Conservation (phyloP, 257 asterid species). For the Solanum tarapatanum region DNA sequence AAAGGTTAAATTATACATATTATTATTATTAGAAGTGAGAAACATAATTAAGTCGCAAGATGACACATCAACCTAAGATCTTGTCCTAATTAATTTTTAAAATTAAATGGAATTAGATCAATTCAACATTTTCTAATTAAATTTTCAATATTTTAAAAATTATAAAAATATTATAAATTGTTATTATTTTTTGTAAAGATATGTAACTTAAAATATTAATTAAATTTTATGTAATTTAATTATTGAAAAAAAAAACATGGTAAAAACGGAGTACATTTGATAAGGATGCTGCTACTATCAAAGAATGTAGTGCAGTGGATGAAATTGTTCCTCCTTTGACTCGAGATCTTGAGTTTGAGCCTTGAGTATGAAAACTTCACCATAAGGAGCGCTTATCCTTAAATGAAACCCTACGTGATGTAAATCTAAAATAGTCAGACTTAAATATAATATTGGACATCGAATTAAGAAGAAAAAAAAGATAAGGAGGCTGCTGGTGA, state of each 20-base stretch:
- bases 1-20: background rate
- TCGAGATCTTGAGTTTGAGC: too few species aligned
- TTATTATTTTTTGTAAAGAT: background rate
- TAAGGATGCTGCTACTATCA: background rate
- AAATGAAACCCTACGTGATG: fast-evolving
- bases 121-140: too few species aligned
- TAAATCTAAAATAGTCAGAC: too few species aligned
- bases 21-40: background rate
- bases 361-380: too few species aligned
- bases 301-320: too few species aligned
- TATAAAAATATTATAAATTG: too few species aligned
- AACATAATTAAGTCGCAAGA: background rate
- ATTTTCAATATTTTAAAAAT: too few species aligned
- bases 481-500: slow-evolving; percentile 1
- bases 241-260: background rate
- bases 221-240: background rate
- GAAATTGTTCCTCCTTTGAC: background rate
- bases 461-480: fast-evolving
- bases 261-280: background rate
- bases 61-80: background rate
- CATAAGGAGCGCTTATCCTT: too few species aligned
- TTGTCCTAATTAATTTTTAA: background rate
- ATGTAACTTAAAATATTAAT: background rate
- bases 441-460: too few species aligned
- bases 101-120: background rate